phyloP scores from a whole-genome alignment of 2,329 filamentous ascomycete genomes.

The Magnaporthiopsis rhizophila region DNA sequence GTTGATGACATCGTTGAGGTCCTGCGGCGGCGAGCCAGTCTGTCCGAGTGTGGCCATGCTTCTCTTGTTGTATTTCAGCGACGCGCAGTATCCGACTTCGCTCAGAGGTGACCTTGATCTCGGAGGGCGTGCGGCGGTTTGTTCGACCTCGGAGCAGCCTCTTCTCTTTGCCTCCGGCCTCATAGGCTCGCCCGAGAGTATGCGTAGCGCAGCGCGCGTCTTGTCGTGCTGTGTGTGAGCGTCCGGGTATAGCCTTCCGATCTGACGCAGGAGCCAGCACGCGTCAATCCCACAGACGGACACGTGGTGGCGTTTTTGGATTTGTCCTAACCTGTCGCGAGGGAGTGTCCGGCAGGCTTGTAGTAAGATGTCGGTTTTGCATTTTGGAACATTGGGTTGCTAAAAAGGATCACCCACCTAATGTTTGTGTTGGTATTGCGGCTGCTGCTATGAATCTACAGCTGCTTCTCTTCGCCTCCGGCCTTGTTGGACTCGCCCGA shows the following conservation, averaged over 20 bases:
- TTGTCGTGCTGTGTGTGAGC: conserved; percentile 92
- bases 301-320: conserved; percentile 52
- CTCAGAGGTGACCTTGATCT: no score
- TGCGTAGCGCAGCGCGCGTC: conserved; percentile 73
- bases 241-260: conserved; percentile 81
- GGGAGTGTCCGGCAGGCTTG: no score
- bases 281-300: conserved; percentile 88
- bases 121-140: no score
- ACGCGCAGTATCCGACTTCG: no score
- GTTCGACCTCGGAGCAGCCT: conserved; percentile 79
- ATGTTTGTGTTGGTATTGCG: no score
- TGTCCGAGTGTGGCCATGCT: no score
- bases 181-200: conserved; percentile 67
- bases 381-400: no score
- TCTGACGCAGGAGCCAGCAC: conserved; percentile 92
- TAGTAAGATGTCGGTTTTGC: no score
- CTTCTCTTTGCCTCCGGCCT: conserved; percentile 69
- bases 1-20: no score
- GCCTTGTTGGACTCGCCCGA: conserved; percentile 62
- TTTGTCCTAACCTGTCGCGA: conserved; percentile 35
- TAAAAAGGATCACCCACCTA: no score
- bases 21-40: no score
- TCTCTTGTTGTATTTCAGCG: no score
- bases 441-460: conserved; percentile 26
- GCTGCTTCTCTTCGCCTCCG: conserved; percentile 72